Evolutionary conservation across 1,284 basidiomycete species (phyloP), one percentile per base, ranked within the genome.

Genomic region (Rhodofomes roseus): DNA sequence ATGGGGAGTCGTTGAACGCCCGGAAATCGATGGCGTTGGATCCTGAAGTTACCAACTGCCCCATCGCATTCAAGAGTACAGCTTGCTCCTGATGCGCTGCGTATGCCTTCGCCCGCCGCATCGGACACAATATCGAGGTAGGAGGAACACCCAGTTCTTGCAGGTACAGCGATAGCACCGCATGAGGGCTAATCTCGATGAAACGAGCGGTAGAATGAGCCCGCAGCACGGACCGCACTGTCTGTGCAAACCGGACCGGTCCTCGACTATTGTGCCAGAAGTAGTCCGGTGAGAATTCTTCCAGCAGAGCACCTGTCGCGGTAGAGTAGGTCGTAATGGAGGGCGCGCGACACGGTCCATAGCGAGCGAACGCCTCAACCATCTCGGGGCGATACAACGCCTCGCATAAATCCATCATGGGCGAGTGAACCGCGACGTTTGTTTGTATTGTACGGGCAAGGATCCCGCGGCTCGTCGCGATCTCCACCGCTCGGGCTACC

Each of bases 111-210:
- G 27, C 11, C 16, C 51, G 51, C 9, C 27, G 31, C 51, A 53
- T 53, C 5, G 51, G 51, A 22, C 51, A 53, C 25, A n/a, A 3
- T 29, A 53, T 27, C 3, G 51, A 31, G 20, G 51, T 4, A 3
- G 46, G 46, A 3, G 14, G 6, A 4, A 27, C 51, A 6, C 51
- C 51, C 8, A 53, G 5, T n/a, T 53, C 27, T n/a, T 53, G 51
- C 6, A 53, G 23, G 51, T 53, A 53, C 6, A 7, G 4, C 31
- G 51, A 53, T n/a, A 78, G 66, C 1, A 70, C 75, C 1, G 76
- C 75, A 57, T 77, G 76, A 7, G 76, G 74, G 16, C 65, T 60
- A 31, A 77, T 63, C 50, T 76, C 75, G 9, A 76, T 53, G 60
- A 71, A 74, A 4, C 54, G 59, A 18, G 70, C 65, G 37, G 60